These are phyloP conservation scores for Macrophomina phaseolina DNA, from an alignment of 2,329 filamentous ascomycete genomes.

Conservation along the genomic window DNA sequence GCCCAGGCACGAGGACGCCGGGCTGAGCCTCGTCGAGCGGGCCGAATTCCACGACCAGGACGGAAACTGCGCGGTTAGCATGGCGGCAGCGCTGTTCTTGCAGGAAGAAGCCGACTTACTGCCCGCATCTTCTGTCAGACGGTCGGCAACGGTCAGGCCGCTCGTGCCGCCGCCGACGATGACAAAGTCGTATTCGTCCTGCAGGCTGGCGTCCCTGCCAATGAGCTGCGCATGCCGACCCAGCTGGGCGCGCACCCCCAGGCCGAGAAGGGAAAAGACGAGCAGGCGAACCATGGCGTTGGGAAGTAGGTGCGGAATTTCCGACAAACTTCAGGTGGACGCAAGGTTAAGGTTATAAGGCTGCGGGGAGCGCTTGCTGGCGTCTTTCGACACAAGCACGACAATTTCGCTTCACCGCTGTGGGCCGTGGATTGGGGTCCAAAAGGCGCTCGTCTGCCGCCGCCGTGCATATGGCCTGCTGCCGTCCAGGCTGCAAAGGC, in stretches of 20 bases:
- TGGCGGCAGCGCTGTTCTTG: not conserved
- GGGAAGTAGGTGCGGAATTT: not conserved
- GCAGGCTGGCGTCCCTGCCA: not conserved
- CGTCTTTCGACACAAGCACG: not conserved
- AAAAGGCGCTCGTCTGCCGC: not conserved
- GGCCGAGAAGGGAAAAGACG: not conserved
- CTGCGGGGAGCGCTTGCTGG: not conserved
- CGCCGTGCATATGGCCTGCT: not conserved
- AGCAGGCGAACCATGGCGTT: not conserved
- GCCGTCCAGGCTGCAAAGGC: not conserved
- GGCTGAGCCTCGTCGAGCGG: slow-evolving; percentile 34
- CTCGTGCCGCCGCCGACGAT: slow-evolving; percentile 26
- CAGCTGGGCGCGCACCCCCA: not conserved
- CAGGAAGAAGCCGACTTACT: slow-evolving; percentile 27
- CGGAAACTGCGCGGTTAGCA: not conserved
- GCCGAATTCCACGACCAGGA: slow-evolving; percentile 40
- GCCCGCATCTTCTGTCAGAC: slow-evolving; percentile 16
- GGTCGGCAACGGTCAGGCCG: slow-evolving; percentile 25
- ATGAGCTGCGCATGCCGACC: not conserved
- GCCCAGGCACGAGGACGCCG: slow-evolving; percentile 27
- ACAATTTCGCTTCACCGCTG: not conserved
- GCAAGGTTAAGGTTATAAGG: slow-evolving; percentile 6
- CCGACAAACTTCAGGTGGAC: not conserved
- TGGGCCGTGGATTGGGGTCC: not conserved
- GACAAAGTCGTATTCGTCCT: slow-evolving; percentile 21